A percentile compares a stretch with the other conserved stretches of the same genome.
phyloP scores from a whole-genome alignment of 352 stramenopile species.

The Globisporangium cederbergense region DNA sequence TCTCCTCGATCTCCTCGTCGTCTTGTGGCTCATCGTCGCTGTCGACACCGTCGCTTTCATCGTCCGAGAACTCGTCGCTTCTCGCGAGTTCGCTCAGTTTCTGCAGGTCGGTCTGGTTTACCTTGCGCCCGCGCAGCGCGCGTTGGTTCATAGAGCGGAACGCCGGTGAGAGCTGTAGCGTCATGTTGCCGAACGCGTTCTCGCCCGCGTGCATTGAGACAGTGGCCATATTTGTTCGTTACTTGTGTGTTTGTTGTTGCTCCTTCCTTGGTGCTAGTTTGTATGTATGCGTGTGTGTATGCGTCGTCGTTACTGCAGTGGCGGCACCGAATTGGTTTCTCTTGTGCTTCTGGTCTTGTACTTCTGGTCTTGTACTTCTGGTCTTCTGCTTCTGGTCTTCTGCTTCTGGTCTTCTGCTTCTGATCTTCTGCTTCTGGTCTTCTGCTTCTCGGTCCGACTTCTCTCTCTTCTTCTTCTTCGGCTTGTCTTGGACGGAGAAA shows the following conservation, averaged over 20 bases:
- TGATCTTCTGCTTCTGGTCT: neutral
- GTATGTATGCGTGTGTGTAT: neutral
- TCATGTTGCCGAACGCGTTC: conserved; percentile 47
- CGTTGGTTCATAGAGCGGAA: conserved; percentile 48
- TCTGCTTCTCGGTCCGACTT: neutral
- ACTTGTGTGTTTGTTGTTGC: neutral
- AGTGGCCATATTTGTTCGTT: conserved; percentile 34
- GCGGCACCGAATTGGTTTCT: too few relatives aligned
- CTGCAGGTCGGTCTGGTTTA: conserved; percentile 33
- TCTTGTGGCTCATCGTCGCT: conserved; percentile 45
- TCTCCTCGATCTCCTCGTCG: conserved; percentile 19
- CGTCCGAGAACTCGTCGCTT: conserved; percentile 81
- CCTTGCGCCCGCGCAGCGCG: conserved; percentile 32
- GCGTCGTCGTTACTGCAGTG: neutral
- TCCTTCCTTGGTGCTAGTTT: too few relatives aligned
- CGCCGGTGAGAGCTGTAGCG: conserved; percentile 45
- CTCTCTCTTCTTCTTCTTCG: conserved; percentile 8
- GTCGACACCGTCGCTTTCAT: conserved; percentile 72
- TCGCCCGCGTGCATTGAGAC: conserved; percentile 55
- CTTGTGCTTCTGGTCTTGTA: neutral
- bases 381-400: too few relatives aligned
- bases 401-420: too few relatives aligned
- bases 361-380: too few relatives aligned
- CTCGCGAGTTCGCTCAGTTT: conserved; percentile 66
- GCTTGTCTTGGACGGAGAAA: conserved; percentile 4